Evolutionary conservation across 2,329 filamentous ascomycete genomes (phyloP), one percentile per base, ranked within the genome.

Genomic region (Tolypocladium sp.): DNA sequence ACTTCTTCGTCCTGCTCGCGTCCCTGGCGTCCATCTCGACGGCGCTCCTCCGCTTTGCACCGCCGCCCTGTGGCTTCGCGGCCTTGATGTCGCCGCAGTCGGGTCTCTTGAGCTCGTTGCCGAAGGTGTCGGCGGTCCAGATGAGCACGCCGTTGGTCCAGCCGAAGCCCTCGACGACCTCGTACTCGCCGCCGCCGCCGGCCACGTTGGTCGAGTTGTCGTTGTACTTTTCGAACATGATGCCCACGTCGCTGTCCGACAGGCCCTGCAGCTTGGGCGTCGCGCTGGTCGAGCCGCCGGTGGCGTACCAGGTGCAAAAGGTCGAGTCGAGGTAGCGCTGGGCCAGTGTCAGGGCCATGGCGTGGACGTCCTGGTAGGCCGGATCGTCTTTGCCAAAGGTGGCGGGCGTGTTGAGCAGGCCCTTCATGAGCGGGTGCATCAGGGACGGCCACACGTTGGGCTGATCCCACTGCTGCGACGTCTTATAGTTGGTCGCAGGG

Each of bases 181-280:
- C 79, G 68, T 89, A 89, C 74, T 89, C 86, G 63, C 86, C 86
- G 7, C 86, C 86, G 8, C 83, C 75, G 35, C 86, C 86, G 1
- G 82, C 83, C 0, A 79, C 80, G 62, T 87, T 85, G 53, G 79
- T 84, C 9, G 80, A 72, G 59, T 81, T 81, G 63, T 87, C 83
- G 15, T 75, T 76, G 67, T 89, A 89, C 76, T 89, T 89, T 70
- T 89, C 86, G 68, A 89, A 89, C 76, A 89, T 88, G 68, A 82
- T 83, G 27, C 86, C 86, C 9, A 71, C 71, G 25, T 76, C 72
- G 8, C 74, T 65, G 1, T 74, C 65, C 0, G 71, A 66, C 1
- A 82, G 68, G 1, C 81, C 81, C 20, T 70, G 68, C 58, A 86
- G 74, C 68, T 76, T 80, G 37, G 80, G 80, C 49, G 75, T 78